These are phyloP conservation scores for Elsinoe necatrix DNA, from an alignment of 2,329 filamentous ascomycete species.

Conservation along the genomic window DNA sequence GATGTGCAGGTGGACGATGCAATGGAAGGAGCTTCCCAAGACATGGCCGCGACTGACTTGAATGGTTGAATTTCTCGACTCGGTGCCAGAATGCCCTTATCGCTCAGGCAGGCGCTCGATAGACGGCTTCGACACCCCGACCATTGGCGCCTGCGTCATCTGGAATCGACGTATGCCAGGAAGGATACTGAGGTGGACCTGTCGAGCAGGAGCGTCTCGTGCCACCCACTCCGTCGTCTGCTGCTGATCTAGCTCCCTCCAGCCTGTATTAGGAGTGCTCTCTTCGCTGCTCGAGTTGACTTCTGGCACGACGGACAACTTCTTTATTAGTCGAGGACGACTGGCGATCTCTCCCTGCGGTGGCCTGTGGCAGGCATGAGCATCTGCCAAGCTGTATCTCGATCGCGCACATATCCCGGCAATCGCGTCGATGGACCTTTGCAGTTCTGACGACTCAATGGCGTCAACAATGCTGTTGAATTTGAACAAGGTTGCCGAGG, in stretches of 20 bases:
- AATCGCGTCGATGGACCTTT: conserved; percentile 51
- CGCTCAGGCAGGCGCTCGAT: conserved; percentile 1
- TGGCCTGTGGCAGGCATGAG: conserved; percentile 54
- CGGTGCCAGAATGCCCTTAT: not conserved
- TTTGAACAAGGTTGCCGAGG: conserved; percentile 45
- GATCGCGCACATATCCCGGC: conserved; percentile 56
- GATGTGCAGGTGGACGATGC: conserved; percentile 17
- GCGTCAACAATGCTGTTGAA: conserved; percentile 49
- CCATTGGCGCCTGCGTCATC: conserved; percentile 3
- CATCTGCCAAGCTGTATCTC: conserved; percentile 52
- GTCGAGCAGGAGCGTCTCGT: not conserved
- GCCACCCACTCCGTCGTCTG: conserved; percentile 1
- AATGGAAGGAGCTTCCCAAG: conserved; percentile 14
- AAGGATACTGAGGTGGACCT: conserved; percentile 4
- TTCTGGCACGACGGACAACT: conserved; percentile 40
- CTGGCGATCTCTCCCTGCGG: conserved; percentile 49
- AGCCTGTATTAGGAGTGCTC: conserved; percentile 1
- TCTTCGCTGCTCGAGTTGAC: conserved; percentile 36
- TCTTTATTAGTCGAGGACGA: conserved; percentile 27
- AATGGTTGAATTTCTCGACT: not conserved
- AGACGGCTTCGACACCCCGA: conserved; percentile 2
- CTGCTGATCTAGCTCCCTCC: conserved; percentile 10
- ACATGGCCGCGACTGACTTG: conserved; percentile 7
- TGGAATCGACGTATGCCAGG: not conserved
- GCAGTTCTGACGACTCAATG: conserved; percentile 49